A percentile compares a stretch with the other conserved stretches of the same genome.
Conservation (phyloP, 2,329 filamentous ascomycete species). For the Colletotrichum musicola region DNA sequence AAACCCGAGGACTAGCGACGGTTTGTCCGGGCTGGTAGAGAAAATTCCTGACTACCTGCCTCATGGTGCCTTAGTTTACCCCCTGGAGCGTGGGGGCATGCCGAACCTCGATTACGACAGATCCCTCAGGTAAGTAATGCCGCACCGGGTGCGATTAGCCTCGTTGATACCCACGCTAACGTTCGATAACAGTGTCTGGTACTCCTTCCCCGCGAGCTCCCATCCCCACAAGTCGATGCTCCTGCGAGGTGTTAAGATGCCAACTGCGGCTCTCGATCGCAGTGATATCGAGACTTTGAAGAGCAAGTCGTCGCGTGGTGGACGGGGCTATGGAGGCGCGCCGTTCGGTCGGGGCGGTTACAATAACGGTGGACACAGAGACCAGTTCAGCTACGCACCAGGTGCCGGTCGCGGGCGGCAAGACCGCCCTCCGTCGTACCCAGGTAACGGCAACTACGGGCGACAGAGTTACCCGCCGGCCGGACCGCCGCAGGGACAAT, state of each 20-base stretch:
- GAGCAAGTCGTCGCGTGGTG: conserved; percentile 72
- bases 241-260: conserved; percentile 83
- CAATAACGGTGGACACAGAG: conserved; percentile 57
- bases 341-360: conserved; percentile 64
- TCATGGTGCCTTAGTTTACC: conserved; percentile 83
- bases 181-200: conserved; percentile 75
- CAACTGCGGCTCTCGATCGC: conserved; percentile 77
- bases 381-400: conserved; percentile 66
- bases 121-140: conserved; percentile 80
- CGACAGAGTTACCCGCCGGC: conserved; percentile 7
- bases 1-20: conserved; percentile 80
- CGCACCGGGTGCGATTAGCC: neutral
- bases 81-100: conserved; percentile 78
- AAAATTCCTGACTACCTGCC: conserved; percentile 89
- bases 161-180: neutral
- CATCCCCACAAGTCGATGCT: conserved; percentile 94
- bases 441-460: conserved; percentile 37
- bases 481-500: conserved; percentile 13
- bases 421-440: conserved; percentile 32
- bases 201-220: conserved; percentile 80
- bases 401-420: conserved; percentile 41
- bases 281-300: conserved; percentile 81
- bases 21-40: conserved; percentile 82
- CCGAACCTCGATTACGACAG: conserved; percentile 86
- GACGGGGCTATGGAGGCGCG: conserved; percentile 78